Evolutionary conservation across 1,284 basidiomycete genomes (phyloP).

Genomic region (Apiotrichum veenhuisii): DNA sequence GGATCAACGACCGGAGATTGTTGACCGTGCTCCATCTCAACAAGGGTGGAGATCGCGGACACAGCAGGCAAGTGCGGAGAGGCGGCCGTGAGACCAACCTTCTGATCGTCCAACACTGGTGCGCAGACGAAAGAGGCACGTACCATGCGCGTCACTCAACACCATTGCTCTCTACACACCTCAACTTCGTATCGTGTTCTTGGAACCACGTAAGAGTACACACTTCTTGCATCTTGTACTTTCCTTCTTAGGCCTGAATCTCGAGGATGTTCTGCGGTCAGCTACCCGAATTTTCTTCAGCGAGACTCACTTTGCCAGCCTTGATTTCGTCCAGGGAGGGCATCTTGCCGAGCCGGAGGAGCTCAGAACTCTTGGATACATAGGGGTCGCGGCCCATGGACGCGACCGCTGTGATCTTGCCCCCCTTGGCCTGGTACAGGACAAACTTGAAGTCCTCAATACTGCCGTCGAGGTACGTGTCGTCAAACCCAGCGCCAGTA

Average conservation of each 20-base stretch:
- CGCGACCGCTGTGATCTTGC: constrained; percentile 75
- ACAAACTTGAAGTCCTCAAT: constrained; percentile 78
- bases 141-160: too few species aligned
- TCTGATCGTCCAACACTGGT: too few species aligned
- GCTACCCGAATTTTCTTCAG: not conserved
- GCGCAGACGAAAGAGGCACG: too few species aligned
- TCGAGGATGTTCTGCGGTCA: constrained; percentile 38
- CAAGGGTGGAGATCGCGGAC: too few species aligned
- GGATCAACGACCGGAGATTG: too few species aligned
- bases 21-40: too few species aligned
- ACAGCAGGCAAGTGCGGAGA: too few species aligned
- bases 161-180: too few species aligned
- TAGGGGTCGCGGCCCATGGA: constrained; percentile 60
- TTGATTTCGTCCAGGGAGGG: constrained; percentile 71
- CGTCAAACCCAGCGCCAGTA: constrained; percentile 61
- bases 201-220: too few species aligned
- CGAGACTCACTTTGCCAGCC: constrained; percentile 52
- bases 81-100: too few species aligned
- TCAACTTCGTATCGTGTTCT: too few species aligned
- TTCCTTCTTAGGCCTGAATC: constrained; percentile 13
- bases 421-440: constrained; percentile 76
- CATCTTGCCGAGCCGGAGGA: constrained; percentile 76
- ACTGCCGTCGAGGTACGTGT: constrained; percentile 72
- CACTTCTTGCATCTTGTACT: not conserved
- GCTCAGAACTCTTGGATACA: constrained; percentile 73